Base-by-base conservation (phyloP, 2,329 filamentous ascomycete genomes). In the Fusarium globosum region DNA sequence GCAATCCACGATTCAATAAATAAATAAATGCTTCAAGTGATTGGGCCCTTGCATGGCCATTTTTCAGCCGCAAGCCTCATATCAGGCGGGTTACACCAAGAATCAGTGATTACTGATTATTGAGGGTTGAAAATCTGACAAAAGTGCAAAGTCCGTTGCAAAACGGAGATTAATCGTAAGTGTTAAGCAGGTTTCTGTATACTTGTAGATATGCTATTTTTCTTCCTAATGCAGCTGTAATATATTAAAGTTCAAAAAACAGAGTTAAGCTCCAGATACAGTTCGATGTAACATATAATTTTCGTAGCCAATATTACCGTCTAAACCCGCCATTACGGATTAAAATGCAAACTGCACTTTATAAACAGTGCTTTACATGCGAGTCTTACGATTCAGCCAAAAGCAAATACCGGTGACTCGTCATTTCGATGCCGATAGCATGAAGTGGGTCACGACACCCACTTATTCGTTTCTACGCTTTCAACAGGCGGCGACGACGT, bases 1-100 rank as follows among this genome's bases (percentile, higher is more conserved):
- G 21, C 8, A 15, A 4, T 15, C 2, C 1, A 2, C 0, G 4
- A 36, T 23, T 26, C 16, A 36, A 52, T 36, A 21, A 36, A 21
- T 36, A 52, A 6, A 36, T 6, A 26, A 21, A 15, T 36, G 9
- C 1, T 12, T 26, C 12, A 20, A 52, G 8, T 36, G 12, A 26
- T 36, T 36, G n/a, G 48, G n/a, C 14, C 8, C 20, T 23, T 9
- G 7, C 3, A 20, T 7, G 33, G 6, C 11, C n/a, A 23, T 20
- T 36, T 51, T 23, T 36, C 48, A 52, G n/a, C 49, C 33, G 1
- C 16, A 26, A 26, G 16, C n/a, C 49, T 36, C 11, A 26, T 36
- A 4, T 26, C 6, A n/a, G n/a, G n/a, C n/a, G 13, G 11, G 30
- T 20, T 36, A 20, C 33, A 36, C n/a, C 21, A 20, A 36, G 2